These are phyloP conservation scores for Codiaeum variegatum DNA, from an alignment of 441 rosid genomes.

Conservation along the genomic window DNA sequence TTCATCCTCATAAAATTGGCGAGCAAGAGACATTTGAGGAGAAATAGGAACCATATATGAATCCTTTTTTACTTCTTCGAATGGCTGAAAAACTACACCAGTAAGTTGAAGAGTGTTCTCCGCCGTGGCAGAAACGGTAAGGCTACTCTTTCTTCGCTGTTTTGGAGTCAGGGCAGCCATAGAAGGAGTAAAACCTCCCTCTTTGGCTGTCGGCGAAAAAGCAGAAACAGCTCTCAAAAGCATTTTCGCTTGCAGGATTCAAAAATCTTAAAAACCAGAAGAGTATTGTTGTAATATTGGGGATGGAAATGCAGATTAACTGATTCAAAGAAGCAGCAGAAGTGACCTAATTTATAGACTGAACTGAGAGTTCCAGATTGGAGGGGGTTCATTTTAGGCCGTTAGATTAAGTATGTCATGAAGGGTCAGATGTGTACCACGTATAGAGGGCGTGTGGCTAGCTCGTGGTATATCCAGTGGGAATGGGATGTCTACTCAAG, in stretches of 20 bases:
- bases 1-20: conserved; percentile 39
- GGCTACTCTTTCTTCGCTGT: conserved; percentile 15
- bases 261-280: neutral
- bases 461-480: conserved; percentile 50
- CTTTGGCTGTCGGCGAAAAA: conserved; percentile 8
- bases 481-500: conserved; percentile 24
- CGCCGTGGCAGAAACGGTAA: conserved; percentile 25
- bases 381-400: conserved; percentile 29
- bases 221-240: conserved; percentile 25
- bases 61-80: conserved; percentile 52
- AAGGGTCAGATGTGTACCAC: conserved; percentile 28
- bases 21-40: conserved; percentile 43
- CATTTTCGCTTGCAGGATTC: conserved; percentile 12
- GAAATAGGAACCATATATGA: conserved; percentile 33
- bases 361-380: conserved; percentile 28
- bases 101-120: conserved; percentile 18
- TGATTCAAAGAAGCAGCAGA: neutral
- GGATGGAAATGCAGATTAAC: neutral
- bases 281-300: neutral
- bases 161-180: neutral
- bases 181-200: conserved; percentile 11
- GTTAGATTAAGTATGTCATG: conserved; percentile 33
- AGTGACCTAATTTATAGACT: conserved; percentile 6
- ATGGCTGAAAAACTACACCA: conserved; percentile 48
- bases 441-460: conserved; percentile 60